Evolutionary conservation across 768 basidiomycete genomes (phyloP).

Genomic region (Mycena kentingensis): DNA sequence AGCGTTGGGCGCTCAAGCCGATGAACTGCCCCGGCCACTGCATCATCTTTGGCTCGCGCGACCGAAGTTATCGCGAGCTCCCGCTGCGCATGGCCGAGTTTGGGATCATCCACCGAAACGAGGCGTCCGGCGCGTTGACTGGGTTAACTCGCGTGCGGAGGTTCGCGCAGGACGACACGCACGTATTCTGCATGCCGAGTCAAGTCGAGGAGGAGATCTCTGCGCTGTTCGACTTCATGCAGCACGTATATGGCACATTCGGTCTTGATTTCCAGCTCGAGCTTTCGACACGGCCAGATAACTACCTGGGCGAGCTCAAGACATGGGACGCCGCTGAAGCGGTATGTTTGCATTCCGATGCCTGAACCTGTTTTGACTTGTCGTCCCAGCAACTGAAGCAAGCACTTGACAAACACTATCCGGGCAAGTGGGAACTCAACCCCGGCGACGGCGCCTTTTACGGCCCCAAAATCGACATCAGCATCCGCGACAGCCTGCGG

Average conservation of each 20-base stretch:
- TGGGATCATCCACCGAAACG: slow-evolving; percentile 95
- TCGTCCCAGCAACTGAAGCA: slow-evolving; percentile 70
- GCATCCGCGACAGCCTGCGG: slow-evolving; percentile 86
- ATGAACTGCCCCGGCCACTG: slow-evolving; percentile 99
- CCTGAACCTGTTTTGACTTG: slow-evolving; percentile 11
- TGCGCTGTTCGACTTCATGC: slow-evolving; percentile 91
- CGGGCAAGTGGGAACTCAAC: slow-evolving; percentile 90
- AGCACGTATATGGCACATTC: slow-evolving; percentile 90
- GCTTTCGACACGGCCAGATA: slow-evolving; percentile 94
- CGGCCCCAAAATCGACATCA: slow-evolving; percentile 99
- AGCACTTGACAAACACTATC: slow-evolving; percentile 82
- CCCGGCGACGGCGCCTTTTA: slow-evolving; percentile 99
- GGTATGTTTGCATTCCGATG: slow-evolving; percentile 41
- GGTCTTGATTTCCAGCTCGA: slow-evolving; percentile 94
- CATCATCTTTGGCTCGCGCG: slow-evolving; percentile 91
- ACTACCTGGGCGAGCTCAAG: slow-evolving; percentile 84
- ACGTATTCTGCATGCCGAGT: slow-evolving; percentile 95
- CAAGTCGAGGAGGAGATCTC: slow-evolving; percentile 89
- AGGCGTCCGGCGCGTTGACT: slow-evolving; percentile 91
- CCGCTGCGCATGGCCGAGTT: slow-evolving; percentile 99
- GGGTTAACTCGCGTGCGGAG: slow-evolving; percentile 92
- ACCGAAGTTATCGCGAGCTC: slow-evolving; percentile 92
- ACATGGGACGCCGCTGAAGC: slow-evolving; percentile 90
- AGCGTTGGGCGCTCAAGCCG: slow-evolving; percentile 93
- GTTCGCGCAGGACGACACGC: slow-evolving; percentile 98